Evolutionary conservation across 192 early-diverging fungal species (phyloP), one percentile per base, ranked within the genome.

Genomic region (Dispira simplex): DNA sequence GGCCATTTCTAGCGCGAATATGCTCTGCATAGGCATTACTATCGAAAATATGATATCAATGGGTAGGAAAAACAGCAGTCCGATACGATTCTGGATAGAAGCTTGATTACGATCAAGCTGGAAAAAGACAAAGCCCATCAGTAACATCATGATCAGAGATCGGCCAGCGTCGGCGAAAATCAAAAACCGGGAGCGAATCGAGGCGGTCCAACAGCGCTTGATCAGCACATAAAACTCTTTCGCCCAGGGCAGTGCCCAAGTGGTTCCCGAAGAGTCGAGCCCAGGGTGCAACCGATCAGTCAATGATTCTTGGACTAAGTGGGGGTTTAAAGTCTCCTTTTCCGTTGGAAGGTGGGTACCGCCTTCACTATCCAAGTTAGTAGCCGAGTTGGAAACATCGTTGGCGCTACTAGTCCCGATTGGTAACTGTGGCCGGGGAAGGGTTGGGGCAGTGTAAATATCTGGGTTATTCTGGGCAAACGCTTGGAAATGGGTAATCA

Each of bases 91-190:
- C 68, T 73, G 71, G 49, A 76, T 69, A 46, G 74, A 70, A 11
- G 63, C 20, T 44, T 72, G 62, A 51, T 71, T 66, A 46, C 67
- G 58, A 65, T 76, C 73, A 11, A 79, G 65, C 21, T 75, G 71
- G 66, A 71, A 76, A 67, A 76, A 80, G 55, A 79, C 80, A 59
- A 85, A 79, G 18, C 81, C 83, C 20, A 83, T 73, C 18, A 85
- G 46, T 11, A 83, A 65, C n/a, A 66, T 63, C 70, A 78, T 68
- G 32, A 77, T 64, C 46, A 79, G 26, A 4, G 70, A 44, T 64
- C 75, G 77, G 21, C 64, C 58, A 48, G 68, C 48, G 49, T 72
- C 67, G 14, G 70, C 73, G 44, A 55, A 44, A 46, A 70, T 68
- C 66, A 68, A 73, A 49, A 66, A 66, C n/a, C 65, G 59, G 48